Base-by-base conservation (phyloP, 352 stramenopile species). In the Globisporangium spiculum region DNA sequence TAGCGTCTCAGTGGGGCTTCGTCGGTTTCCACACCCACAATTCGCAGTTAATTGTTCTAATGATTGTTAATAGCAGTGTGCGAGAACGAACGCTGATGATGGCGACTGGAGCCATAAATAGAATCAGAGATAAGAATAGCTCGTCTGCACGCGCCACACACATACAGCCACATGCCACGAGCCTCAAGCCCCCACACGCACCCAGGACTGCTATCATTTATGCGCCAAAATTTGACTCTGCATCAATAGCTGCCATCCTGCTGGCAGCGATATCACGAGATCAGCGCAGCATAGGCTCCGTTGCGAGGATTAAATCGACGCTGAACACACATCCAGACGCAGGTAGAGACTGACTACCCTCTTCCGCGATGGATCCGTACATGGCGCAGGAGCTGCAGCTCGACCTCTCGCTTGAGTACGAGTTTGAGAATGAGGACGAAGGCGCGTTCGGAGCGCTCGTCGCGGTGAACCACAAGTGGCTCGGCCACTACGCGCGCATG, bases 391-490 rank as follows among this genome's bases (percentile, higher is more conserved):
- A 71, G 60, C 62, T 83, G 50, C 44, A 77, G 63, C 75, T 89
- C 57, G 72, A 88, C 53, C 65, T 83, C 26, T 70, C 70, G 24
- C 71, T 84, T 32, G 63, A 59, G 27, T 36, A 61, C 22, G 65
- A 70, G 57, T 55, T 60, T 6, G 71, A 75, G 6, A 22, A 59
- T 12, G 78, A 83, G 4, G 64, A 66, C 18, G 72, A 79, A 44
- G 72, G 65, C 60, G 62, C 52, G 66, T 87, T 89, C 56, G 74
- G 83, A 30, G 71, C 75, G 50, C 78, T 94, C 30, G 79, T 90
- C 60, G 74, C 59, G 6, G 71, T 72, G 50, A 94, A 94, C 71
- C 82, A 79, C 62, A 78, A 78, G 32, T 94, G 86, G 86, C 73
- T 94, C 32, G 68, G 77, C 14, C 76, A 75, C 66, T 94, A 88